Evolutionary conservation across 2,329 filamentous ascomycete genomes (phyloP), one percentile per base, ranked within the genome.

Genomic region (Colletotrichum noveboracense): DNA sequence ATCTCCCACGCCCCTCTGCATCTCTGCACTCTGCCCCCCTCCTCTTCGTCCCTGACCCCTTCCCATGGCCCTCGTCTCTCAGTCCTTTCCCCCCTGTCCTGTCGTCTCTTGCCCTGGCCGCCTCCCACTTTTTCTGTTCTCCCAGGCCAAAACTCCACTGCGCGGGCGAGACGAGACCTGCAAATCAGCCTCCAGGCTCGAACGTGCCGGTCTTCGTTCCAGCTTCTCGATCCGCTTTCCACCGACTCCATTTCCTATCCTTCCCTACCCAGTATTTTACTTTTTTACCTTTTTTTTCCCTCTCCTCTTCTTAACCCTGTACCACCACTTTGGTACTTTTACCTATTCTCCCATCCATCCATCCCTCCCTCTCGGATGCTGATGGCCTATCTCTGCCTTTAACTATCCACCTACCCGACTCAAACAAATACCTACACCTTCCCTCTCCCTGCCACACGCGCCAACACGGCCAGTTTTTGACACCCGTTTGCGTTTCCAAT

Each of bases 181-280:
- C 74, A 76, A 70, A 76, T 74, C 74, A 70, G 60, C 74, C 65
- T 76, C 60, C 62, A 34, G 74, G 48, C 74, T 76, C 74, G 74
- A 76, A 74, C 71, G 74, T 66, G 66, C 70, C 65, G 74, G 74
- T 74, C 52, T 52, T 74, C 74, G 71, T 76, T 76, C 74, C 74
- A 76, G 65, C 52, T 43, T 66, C 52, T 66, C 62, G 62, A 75
- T 75, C 73, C 73, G 68, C 73, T 72, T 67, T 65, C 43, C 48
- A 60, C 64, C 61, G 69, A 32, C 72, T 67, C 69, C 72, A 71
- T 72, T 56, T 72, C 43, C 62, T 62, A 61, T 72, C 52, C 61
- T 75, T 75, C 68, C 43, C 61, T 72, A 43, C 48, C 74, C 48
- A 26, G 69, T 60, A 75, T 73, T 75, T 72, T 75, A 62, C 69